Conservation (phyloP, 495 filamentous ascomycete species). For the Wilcoxina mikolae region DNA sequence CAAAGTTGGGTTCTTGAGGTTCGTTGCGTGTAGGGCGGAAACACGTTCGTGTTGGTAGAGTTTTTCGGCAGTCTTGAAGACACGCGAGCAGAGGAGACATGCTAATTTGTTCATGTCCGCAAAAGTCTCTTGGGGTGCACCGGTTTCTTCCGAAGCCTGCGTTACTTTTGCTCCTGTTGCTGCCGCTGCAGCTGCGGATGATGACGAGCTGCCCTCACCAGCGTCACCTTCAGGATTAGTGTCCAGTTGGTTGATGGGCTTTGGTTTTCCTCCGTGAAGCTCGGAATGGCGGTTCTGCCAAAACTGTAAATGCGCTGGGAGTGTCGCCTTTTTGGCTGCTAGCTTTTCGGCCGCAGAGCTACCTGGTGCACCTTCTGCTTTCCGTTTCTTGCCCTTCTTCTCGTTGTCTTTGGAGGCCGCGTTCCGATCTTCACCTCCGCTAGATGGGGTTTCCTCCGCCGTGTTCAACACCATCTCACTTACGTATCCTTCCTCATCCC, state of each 20-base stretch:
- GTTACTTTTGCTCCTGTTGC: not conserved
- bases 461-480: conserved; percentile 45
- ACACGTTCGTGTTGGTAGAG: conserved; percentile 63
- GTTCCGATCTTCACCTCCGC: conserved; percentile 35
- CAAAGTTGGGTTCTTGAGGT: conserved; percentile 46
- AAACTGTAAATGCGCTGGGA: conserved; percentile 61
- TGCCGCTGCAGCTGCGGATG: not conserved
- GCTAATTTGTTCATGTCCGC: conserved; percentile 54
- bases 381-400: conserved; percentile 56
- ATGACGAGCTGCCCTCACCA: not conserved
- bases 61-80: conserved; percentile 53
- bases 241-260: conserved; percentile 16
- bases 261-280: conserved; percentile 45
- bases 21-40: conserved; percentile 57
- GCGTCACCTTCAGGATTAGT: not conserved
- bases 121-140: conserved; percentile 39
- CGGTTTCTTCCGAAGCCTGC: not conserved
- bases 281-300: conserved; percentile 82
- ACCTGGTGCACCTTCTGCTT: conserved; percentile 35
- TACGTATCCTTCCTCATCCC: conserved; percentile 67
- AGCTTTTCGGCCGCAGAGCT: conserved; percentile 30
- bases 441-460: conserved; percentile 6
- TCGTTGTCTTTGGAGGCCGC: conserved; percentile 17
- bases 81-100: conserved; percentile 62
- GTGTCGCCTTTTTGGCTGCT: conserved; percentile 30